Evolutionary conservation across 2,329 filamentous ascomycete species (phyloP).

Genomic region (Pezicula rhizophila): DNA sequence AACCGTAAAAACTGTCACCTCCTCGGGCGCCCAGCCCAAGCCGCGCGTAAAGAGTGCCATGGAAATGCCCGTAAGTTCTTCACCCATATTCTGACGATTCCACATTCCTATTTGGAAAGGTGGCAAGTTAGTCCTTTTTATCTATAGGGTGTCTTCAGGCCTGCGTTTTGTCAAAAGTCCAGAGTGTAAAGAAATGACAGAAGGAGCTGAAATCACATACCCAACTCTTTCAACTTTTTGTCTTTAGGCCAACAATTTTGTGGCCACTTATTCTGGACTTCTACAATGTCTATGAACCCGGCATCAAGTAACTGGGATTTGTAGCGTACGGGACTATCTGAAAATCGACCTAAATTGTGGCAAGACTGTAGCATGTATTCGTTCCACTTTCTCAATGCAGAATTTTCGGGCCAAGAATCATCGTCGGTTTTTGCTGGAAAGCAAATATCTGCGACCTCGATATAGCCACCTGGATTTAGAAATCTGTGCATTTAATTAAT

Average conservation of each 20-base stretch:
- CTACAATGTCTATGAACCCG: slow-evolving; percentile 46
- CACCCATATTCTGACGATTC: slow-evolving; percentile 15
- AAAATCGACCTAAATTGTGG: slow-evolving; percentile 5
- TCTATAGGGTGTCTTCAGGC: too few species aligned
- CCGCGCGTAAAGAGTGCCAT: slow-evolving; percentile 32
- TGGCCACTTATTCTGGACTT: slow-evolving; percentile 43
- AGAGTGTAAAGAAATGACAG: too few species aligned
- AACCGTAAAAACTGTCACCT: slow-evolving; percentile 32
- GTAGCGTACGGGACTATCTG: slow-evolving; percentile 25
- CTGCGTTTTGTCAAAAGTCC: too few species aligned
- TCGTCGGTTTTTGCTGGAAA: slow-evolving; percentile 33
- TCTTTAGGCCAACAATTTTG: slow-evolving; percentile 46
- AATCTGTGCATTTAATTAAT: slow-evolving; percentile 7
- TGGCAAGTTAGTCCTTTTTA: too few species aligned
- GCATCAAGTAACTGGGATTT: slow-evolving; percentile 37
- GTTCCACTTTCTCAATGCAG: slow-evolving; percentile 14
- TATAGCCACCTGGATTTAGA: slow-evolving; percentile 37
- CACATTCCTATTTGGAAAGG: slow-evolving; percentile 18
- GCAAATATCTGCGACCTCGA: slow-evolving; percentile 37
- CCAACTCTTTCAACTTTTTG: slow-evolving; percentile 44
- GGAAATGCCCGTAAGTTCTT: slow-evolving; percentile 18
- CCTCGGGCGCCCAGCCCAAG: slow-evolving; percentile 31
- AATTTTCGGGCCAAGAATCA: slow-evolving; percentile 23
- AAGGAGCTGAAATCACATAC: too few species aligned
- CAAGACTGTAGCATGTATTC: slow-evolving; percentile 12